phyloP scores from a whole-genome alignment of 345 rosid species.

The Salix arbutifolia region DNA sequence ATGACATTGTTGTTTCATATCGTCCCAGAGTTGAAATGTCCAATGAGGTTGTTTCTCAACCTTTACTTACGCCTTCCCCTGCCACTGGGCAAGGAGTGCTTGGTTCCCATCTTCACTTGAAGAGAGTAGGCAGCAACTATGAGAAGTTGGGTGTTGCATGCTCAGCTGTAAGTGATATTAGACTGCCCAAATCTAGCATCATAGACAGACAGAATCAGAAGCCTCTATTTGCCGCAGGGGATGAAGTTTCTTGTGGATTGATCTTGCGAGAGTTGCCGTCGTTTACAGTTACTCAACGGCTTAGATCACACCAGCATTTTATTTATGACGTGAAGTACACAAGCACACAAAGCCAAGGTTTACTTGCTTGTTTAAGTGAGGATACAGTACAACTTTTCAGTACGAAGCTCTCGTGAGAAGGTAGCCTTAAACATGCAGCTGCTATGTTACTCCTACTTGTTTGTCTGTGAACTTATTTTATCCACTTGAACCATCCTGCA shows the following conservation, averaged over 20 bases:
- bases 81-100: constrained; percentile 34
- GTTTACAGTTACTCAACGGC: constrained; percentile 38
- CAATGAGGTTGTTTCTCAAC: constrained; percentile 42
- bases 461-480: neutral
- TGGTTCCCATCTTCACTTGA: constrained; percentile 58
- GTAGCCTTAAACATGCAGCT: neutral
- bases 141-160: constrained; percentile 39
- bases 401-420: constrained; percentile 17
- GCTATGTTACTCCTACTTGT: neutral
- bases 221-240: constrained; percentile 52
- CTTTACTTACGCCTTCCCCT: constrained; percentile 38
- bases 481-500: neutral
- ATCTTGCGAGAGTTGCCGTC: constrained; percentile 63
- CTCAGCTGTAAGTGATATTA: constrained; percentile 53
- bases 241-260: constrained; percentile 53
- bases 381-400: constrained; percentile 57
- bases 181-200: constrained; percentile 64
- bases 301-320: constrained; percentile 45
- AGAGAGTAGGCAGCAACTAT: constrained; percentile 43
- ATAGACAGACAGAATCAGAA: constrained; percentile 39
- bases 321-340: constrained; percentile 59
- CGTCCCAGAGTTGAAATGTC: constrained; percentile 60
- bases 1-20: constrained; percentile 64
- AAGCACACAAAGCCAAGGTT: constrained; percentile 20
- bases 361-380: constrained; percentile 63